These are phyloP conservation scores for Malus sieversii DNA, from an alignment of 306 rosid genomes.

Conservation along the genomic window DNA sequence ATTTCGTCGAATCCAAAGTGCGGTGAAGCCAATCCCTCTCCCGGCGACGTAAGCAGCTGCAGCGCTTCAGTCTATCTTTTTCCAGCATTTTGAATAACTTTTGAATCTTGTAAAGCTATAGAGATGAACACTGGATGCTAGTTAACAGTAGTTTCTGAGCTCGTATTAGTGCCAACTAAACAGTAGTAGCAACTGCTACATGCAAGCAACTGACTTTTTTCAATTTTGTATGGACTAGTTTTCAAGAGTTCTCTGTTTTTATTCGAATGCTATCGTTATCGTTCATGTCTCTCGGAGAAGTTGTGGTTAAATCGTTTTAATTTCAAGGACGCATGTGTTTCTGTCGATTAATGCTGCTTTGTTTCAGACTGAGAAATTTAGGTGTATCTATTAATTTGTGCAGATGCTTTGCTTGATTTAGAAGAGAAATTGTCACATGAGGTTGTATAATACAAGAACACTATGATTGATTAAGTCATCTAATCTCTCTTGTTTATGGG, in stretches of 20 bases:
- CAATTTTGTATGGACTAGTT: background rate
- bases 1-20: slow-evolving; percentile 59
- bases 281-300: background rate
- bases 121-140: background rate
- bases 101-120: background rate
- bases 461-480: no score
- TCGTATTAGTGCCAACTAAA: background rate
- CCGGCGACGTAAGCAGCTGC: slow-evolving; percentile 24
- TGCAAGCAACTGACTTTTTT: background rate
- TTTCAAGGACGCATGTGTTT: no score
- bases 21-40: slow-evolving; percentile 78
- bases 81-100: background rate
- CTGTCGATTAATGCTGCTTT: background rate
- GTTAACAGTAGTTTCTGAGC: background rate
- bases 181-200: no score
- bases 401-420: no score
- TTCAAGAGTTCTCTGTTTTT: background rate
- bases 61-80: background rate
- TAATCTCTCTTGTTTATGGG: no score
- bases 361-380: background rate
- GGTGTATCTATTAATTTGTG: no score
- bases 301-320: background rate
- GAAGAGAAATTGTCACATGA: no score
- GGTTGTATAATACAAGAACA: no score
- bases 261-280: background rate